Conservation (phyloP, 179 eudicot genomes). For the Camellia oleifera region DNA sequence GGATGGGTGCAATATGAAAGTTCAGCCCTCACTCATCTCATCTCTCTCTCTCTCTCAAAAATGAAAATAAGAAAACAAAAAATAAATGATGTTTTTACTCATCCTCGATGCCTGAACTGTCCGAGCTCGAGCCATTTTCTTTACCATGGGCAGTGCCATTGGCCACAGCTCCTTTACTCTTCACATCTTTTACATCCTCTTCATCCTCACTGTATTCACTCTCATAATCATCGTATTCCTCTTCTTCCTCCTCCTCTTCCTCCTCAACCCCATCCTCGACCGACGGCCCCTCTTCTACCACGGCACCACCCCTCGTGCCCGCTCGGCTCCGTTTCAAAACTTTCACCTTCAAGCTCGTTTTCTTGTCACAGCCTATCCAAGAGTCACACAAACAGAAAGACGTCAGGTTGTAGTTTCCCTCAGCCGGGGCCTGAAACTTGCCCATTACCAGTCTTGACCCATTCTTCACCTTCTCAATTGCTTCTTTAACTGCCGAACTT, state of each 20-base stretch:
- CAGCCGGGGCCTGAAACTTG: constrained; percentile 54
- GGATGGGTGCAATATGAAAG: background rate
- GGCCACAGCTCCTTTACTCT: constrained; percentile 17
- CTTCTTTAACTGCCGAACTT: constrained; percentile 40
- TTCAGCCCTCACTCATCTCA: background rate
- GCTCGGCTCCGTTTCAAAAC: constrained; percentile 48
- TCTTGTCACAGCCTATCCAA: constrained; percentile 63
- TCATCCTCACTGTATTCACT: constrained; percentile 75
- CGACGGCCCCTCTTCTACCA: constrained; percentile 38
- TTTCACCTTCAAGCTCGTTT: constrained; percentile 41
- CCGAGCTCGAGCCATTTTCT: constrained; percentile 34
- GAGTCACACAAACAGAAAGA: constrained; percentile 54
- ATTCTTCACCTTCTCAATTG: constrained; percentile 49
- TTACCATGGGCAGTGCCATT: constrained; percentile 24
- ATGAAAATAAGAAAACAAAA: background rate
- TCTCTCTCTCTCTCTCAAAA: background rate
- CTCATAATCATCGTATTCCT: constrained; percentile 51
- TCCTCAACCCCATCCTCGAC: constrained; percentile 42
- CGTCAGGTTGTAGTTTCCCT: constrained; percentile 48
- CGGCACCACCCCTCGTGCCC: constrained; percentile 44
- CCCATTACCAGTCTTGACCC: constrained; percentile 63
- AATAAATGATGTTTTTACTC: constrained; percentile 17
- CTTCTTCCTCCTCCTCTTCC: constrained; percentile 55
- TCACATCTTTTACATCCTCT: constrained; percentile 29
- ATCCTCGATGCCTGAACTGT: constrained; percentile 34